Percentiles rank a stretch among this genome's conserved stretches.
These are phyloP conservation scores for Mucor ambiguus DNA, from an alignment of 371 early-diverging fungal genomes.

Conservation along the genomic window DNA sequence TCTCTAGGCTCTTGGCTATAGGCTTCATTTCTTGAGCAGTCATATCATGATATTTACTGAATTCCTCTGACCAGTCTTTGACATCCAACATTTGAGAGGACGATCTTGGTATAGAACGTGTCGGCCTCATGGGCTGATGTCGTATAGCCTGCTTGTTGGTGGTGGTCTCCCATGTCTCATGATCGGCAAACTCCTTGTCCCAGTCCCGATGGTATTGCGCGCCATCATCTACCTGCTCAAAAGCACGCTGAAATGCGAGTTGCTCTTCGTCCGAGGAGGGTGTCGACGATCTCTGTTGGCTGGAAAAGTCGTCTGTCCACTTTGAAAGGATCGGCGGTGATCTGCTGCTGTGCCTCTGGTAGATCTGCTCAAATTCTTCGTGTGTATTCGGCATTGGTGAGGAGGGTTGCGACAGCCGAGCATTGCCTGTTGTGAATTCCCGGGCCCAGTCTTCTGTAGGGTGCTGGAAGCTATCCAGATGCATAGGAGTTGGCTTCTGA, in stretches of 20 bases:
- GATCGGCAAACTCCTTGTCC: slow-evolving; percentile 57
- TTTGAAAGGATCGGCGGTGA: slow-evolving; percentile 10
- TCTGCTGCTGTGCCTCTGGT: slow-evolving; percentile 28
- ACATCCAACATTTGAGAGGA: not conserved
- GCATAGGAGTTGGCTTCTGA: slow-evolving; percentile 35
- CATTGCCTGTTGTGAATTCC: slow-evolving; percentile 61
- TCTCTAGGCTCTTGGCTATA: not conserved
- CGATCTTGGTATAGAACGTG: not conserved
- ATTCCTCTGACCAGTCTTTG: slow-evolving; percentile 3
- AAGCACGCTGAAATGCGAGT: slow-evolving; percentile 73
- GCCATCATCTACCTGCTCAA: slow-evolving; percentile 61
- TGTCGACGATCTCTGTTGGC: slow-evolving; percentile 3
- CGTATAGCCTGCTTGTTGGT: not conserved
- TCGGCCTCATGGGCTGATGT: not conserved
- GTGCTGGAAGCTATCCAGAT: slow-evolving; percentile 26
- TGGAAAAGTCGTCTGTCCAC: slow-evolving; percentile 52
- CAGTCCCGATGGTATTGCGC: slow-evolving; percentile 28
- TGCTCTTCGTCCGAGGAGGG: slow-evolving; percentile 44
- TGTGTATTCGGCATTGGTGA: slow-evolving; percentile 47
- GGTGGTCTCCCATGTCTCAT: slow-evolving; percentile 49
- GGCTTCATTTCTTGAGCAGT: not conserved
- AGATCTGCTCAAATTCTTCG: slow-evolving; percentile 69
- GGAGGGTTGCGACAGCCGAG: slow-evolving; percentile 40
- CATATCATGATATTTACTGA: not conserved
- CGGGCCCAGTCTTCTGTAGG: slow-evolving; percentile 58